A percentile compares a stretch with the other conserved stretches of the same genome.
Conservation (phyloP, 345 rosid species). For the Dovyalis caffra region DNA sequence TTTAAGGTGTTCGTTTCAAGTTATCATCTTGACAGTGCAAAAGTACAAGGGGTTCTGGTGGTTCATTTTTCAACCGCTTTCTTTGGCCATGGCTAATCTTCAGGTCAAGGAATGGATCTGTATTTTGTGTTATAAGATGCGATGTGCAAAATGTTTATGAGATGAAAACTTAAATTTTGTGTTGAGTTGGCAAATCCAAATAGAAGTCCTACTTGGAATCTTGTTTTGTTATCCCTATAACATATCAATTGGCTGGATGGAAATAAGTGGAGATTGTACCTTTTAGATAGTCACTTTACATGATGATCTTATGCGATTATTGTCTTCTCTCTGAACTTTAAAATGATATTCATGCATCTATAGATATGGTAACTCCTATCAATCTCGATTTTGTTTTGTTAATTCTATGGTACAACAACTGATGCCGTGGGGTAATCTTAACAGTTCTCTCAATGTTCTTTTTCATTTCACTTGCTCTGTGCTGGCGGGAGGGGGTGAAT, state of each 20-base stretch:
- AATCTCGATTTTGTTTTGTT: too few species aligned
- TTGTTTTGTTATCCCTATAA: not conserved
- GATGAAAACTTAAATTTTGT: not conserved
- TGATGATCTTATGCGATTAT: too few species aligned
- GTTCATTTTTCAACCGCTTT: not conserved
- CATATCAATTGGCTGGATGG: not conserved
- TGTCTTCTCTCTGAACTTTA: too few species aligned
- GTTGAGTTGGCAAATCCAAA: not conserved
- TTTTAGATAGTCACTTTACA: too few species aligned
- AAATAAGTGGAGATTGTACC: conserved; percentile 6
- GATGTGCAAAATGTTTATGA: not conserved
- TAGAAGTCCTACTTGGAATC: not conserved
- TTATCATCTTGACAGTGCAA: conserved; percentile 1
- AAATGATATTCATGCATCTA: too few species aligned
- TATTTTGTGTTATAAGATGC: not conserved
- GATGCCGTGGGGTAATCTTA: too few species aligned
- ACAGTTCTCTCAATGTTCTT: too few species aligned
- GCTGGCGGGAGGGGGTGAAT: too few species aligned
- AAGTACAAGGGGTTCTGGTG: not conserved
- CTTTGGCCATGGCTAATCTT: not conserved
- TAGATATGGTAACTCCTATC: not conserved
- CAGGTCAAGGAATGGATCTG: not conserved
- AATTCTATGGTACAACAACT: too few species aligned
- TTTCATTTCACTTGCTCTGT: too few species aligned
- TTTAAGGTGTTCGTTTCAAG: not conserved